phyloP scores from a whole-genome alignment of 495 filamentous ascomycete species.

The Cercophora newfieldiana region DNA sequence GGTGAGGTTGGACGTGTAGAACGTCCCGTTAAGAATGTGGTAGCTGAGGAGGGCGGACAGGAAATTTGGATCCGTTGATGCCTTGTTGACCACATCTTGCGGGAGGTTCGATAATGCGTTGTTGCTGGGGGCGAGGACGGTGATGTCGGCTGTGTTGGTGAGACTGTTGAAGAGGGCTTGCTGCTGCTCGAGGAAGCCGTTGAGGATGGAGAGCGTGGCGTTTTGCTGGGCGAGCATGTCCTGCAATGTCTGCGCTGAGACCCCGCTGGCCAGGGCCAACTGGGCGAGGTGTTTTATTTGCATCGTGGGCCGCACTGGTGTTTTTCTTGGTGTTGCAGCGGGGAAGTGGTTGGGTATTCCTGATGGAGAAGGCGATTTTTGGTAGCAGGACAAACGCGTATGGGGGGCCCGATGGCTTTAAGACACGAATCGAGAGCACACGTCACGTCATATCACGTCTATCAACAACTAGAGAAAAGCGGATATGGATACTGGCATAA shows the following conservation, averaged over 20 bases:
- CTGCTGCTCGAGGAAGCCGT: slow-evolving; percentile 43
- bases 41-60: slow-evolving; percentile 58
- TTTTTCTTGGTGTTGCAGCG: background rate
- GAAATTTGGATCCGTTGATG: slow-evolving; percentile 36
- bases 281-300: slow-evolving; percentile 37
- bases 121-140: slow-evolving; percentile 65
- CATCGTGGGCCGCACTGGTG: slow-evolving; percentile 28
- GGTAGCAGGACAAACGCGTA: background rate
- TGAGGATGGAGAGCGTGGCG: slow-evolving; percentile 44
- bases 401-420: background rate
- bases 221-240: slow-evolving; percentile 42
- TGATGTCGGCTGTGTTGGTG: slow-evolving; percentile 53
- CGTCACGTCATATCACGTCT: background rate
- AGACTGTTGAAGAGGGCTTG: slow-evolving; percentile 43
- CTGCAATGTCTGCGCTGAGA: slow-evolving; percentile 35
- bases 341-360: too few species aligned
- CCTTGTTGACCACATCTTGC: slow-evolving; percentile 30
- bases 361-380: background rate
- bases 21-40: slow-evolving; percentile 63
- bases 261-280: slow-evolving; percentile 24
- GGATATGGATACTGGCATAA: too few species aligned
- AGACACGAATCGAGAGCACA: background rate
- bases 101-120: slow-evolving; percentile 51
- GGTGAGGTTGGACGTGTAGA: slow-evolving; percentile 43
- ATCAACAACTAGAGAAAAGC: background rate